phyloP scores from a whole-genome alignment of 306 rosid genomes.

The Erythrophleum fordii region DNA sequence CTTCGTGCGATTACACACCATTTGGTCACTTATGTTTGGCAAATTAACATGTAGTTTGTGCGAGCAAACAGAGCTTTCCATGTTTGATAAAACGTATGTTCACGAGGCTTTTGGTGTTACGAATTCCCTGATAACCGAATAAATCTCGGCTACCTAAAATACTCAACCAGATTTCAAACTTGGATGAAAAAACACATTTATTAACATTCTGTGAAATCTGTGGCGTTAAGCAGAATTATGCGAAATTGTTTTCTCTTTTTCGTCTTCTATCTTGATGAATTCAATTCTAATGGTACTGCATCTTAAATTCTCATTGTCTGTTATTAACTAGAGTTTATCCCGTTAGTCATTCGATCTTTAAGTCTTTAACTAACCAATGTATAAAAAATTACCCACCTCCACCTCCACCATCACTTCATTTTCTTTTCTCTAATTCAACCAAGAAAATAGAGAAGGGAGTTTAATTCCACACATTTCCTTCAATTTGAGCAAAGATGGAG shows the following conservation, averaged over 20 bases:
- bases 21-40: conserved; percentile 24
- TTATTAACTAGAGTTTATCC: background rate
- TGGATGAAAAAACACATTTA: no score
- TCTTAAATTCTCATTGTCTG: background rate
- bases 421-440: background rate
- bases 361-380: background rate
- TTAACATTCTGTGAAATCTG: background rate
- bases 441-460: background rate
- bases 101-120: background rate
- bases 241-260: background rate
- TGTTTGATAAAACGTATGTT: background rate
- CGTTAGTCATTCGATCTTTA: background rate
- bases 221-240: background rate
- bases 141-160: background rate
- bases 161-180: background rate
- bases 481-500: background rate
- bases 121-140: background rate
- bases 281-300: background rate
- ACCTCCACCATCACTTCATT: no score
- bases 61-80: conserved; percentile 18
- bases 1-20: background rate
- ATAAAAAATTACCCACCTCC: background rate
- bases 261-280: background rate
- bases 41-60: conserved; percentile 29
- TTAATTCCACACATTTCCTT: background rate